Evolutionary conservation across 805 yeast genomes (phyloP).

Genomic region (Candida insectalens): DNA sequence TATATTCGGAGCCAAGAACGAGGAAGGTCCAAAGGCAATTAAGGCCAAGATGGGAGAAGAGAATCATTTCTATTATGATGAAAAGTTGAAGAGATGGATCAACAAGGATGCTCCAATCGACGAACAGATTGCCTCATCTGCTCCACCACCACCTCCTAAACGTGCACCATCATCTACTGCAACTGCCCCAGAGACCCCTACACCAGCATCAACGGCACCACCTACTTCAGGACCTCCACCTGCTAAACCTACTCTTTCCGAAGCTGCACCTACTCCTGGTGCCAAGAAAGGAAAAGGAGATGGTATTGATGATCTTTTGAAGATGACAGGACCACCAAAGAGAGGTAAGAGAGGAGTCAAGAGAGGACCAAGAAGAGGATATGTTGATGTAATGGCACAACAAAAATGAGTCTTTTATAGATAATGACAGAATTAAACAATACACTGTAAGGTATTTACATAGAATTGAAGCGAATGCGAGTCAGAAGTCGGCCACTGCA

Average conservation of each 20-base stretch:
- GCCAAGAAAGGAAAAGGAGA: slow-evolving; percentile 10
- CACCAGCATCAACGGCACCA: slow-evolving; percentile 22
- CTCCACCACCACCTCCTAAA: slow-evolving; percentile 57
- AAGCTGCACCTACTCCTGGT: slow-evolving; percentile 4
- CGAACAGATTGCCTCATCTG: slow-evolving; percentile 44
- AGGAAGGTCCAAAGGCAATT: slow-evolving; percentile 59
- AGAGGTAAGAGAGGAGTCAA: slow-evolving; percentile 25
- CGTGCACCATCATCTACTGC: neutral
- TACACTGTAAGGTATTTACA: neutral
- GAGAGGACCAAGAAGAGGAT: slow-evolving; percentile 47
- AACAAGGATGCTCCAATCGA: slow-evolving; percentile 58
- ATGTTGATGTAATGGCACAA: slow-evolving; percentile 54
- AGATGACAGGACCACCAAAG: slow-evolving; percentile 13
- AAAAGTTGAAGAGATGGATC: slow-evolving; percentile 80
- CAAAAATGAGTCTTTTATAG: slow-evolving; percentile 1
- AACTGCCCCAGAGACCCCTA: slow-evolving; percentile 1
- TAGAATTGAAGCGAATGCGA: too few relatives aligned
- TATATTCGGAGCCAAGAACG: slow-evolving; percentile 46
- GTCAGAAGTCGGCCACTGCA: too few relatives aligned
- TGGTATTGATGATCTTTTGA: slow-evolving; percentile 20
- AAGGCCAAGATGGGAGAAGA: slow-evolving; percentile 82
- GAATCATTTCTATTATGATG: slow-evolving; percentile 69
- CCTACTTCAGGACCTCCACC: slow-evolving; percentile 13
- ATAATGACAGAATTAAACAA: too few relatives aligned
- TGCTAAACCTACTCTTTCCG: slow-evolving; percentile 6